Evolutionary conservation across 225 moss, liverwort and hornwort genomes (phyloP).

Genomic region (Polytrichum formosum): DNA sequence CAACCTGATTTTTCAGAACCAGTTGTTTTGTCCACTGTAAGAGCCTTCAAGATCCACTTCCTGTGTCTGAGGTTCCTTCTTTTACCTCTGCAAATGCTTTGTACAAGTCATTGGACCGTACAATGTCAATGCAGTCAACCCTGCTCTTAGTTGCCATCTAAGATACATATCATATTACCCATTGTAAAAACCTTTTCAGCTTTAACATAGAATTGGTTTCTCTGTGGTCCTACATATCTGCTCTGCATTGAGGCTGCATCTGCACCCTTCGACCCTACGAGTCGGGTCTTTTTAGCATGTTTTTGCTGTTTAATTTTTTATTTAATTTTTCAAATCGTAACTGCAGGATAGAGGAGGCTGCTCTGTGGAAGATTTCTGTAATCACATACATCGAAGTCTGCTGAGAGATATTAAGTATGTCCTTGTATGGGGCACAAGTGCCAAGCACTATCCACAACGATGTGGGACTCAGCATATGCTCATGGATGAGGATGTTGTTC

Average conservation of each 20-base stretch:
- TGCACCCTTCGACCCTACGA: no score
- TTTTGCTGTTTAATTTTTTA: no score
- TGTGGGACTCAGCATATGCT: conserved; percentile 93
- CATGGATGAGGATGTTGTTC: conserved; percentile 95
- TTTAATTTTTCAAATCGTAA: background rate
- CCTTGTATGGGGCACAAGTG: conserved; percentile 93
- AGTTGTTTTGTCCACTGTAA: conserved; percentile 95
- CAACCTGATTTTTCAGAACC: conserved; percentile 99
- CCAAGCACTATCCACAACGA: conserved; percentile 97
- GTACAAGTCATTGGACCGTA: no score
- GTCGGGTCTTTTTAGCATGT: background rate
- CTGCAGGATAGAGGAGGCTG: conserved; percentile 99
- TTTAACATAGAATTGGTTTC: background rate
- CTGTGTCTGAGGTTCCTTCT: background rate
- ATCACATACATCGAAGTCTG: conserved; percentile 94
- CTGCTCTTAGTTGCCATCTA: no score
- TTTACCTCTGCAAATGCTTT: no score
- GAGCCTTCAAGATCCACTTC: conserved; percentile 14
- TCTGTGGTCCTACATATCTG: background rate
- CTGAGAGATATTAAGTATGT: conserved; percentile 96
- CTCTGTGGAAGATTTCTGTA: conserved; percentile 95
- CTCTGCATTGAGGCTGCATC: background rate
- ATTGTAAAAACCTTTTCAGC: background rate
- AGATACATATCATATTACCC: no score
- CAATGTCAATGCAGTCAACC: no score